These are phyloP conservation scores for Termitomyces sp. DNA, from an alignment of 768 basidiomycete species.

Conservation along the genomic window DNA sequence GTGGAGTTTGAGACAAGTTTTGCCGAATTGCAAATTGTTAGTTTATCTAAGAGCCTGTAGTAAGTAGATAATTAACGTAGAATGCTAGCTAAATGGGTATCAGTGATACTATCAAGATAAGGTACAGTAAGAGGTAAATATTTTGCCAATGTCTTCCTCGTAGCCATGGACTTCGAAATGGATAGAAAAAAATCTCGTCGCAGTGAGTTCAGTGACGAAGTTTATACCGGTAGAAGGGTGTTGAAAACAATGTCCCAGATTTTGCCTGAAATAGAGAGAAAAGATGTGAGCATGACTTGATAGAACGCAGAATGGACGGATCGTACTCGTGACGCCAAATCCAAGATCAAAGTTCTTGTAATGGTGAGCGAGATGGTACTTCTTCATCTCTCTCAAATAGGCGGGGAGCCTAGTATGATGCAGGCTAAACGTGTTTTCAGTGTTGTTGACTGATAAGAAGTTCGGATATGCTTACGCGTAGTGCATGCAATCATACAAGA, in stretches of 20 bases:
- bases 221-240: conserved; percentile 65
- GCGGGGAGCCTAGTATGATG: conserved; percentile 84
- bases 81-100: neutral
- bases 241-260: conserved; percentile 93
- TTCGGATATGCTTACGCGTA: conserved; percentile 60
- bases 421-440: conserved; percentile 34
- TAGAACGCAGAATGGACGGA: neutral
- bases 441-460: neutral
- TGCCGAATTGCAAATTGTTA: no score
- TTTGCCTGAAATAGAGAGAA: conserved; percentile 49
- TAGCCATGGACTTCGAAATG: no score
- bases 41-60: neutral
- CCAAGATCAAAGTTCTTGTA: conserved; percentile 98
- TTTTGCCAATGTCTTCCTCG: neutral
- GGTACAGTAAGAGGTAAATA: neutral
- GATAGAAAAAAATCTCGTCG: neutral
- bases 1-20: no score
- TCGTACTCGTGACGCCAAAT: conserved; percentile 89
- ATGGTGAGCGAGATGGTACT: conserved; percentile 96
- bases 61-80: neutral
- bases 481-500: conserved; percentile 87
- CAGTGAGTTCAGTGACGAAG: neutral
- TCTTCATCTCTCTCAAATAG: conserved; percentile 91
- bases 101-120: neutral
- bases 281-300: neutral